A percentile compares a stretch with the other conserved stretches of the same genome.
Evolutionary conservation across 345 rosid genomes (phyloP).

Genomic region (Populus deltoides): DNA sequence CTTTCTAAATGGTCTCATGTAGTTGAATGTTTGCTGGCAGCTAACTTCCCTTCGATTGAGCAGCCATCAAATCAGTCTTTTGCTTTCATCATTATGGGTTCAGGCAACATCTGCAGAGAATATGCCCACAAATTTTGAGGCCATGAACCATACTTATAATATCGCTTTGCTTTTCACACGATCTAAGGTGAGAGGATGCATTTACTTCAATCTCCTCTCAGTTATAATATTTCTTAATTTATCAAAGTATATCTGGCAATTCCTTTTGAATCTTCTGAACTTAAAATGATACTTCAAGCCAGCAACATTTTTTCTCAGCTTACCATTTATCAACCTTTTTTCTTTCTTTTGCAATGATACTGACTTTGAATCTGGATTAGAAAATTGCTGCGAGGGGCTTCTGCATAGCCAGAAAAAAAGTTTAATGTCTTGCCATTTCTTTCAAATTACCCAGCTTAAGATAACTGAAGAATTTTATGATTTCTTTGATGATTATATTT

Average conservation of each 20-base stretch:
- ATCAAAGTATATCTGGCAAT: background rate
- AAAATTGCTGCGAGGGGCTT: background rate
- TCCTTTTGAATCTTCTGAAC: background rate
- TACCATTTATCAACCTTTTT: too few species aligned
- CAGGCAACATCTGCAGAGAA: slow-evolving; percentile 74
- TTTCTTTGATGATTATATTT: background rate
- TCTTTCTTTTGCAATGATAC: background rate
- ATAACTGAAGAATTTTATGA: background rate
- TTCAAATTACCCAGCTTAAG: background rate
- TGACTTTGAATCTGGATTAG: background rate
- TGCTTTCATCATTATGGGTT: slow-evolving; percentile 91
- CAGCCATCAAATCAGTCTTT: slow-evolving; percentile 86
- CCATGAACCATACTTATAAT: slow-evolving; percentile 73
- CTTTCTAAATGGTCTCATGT: background rate
- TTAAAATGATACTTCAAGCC: background rate
- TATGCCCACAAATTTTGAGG: slow-evolving; percentile 80
- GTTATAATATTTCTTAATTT: background rate
- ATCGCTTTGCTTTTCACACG: slow-evolving; percentile 67
- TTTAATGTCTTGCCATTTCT: background rate
- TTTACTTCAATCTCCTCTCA: background rate
- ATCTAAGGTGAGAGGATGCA: slow-evolving; percentile 58
- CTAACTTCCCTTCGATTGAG: slow-evolving; percentile 70
- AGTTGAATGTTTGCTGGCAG: slow-evolving; percentile 30
- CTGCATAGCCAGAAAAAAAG: background rate
- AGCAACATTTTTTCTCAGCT: background rate